Evolutionary conservation across 2,329 filamentous ascomycete species (phyloP), one percentile per base, ranked within the genome.

Genomic region (Pseudogymnoascus sp.): DNA sequence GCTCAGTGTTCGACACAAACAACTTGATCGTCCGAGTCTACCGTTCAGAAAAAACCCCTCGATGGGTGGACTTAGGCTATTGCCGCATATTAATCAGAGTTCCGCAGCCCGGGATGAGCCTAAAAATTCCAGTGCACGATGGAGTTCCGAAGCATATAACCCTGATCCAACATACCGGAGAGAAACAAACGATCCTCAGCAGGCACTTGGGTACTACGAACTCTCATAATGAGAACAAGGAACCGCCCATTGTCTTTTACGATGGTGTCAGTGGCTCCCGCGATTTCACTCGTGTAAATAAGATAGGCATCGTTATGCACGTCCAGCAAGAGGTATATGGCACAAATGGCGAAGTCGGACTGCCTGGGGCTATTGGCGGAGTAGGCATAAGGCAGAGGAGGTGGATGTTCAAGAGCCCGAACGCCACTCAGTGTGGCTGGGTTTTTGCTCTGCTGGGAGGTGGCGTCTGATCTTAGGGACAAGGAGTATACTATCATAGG

Each of bases 1-100:
- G 81, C 78, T 84, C 60, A 19, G 81, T 86, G 19, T 75, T 87
- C 21, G 89, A 87, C 62, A 86, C 91, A 64, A 87, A 87, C 62
- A 92, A 95, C 70, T 86, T 93, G 61, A 93, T 93, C 69, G 90
- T 97, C 69, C 83, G 92, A 37, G 83, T 97, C 11, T 96, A 97
- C 74, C 81, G 90, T 59, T 86, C 93, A 60, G 88, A 92, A 65
- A 80, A 84, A 1, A 80, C 85, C 11, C 86, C 86, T 60, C 93
- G 93, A 73, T 99, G 95, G 95, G 87, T 91, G 65, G 93, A 97
- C 73, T 86, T 93, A 78, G 93, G 95, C 67, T 87, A 90, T 69
- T 96, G 92, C 65, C 82, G 86, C 38, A 78, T 99, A 65, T 91
- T 89, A 14, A 91, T 99, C 70, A 86, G 92, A 73, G 84, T 86